Base-by-base conservation (phyloP, 192 early-diverging fungal species). In the Irineochytrium annulatum region DNA sequence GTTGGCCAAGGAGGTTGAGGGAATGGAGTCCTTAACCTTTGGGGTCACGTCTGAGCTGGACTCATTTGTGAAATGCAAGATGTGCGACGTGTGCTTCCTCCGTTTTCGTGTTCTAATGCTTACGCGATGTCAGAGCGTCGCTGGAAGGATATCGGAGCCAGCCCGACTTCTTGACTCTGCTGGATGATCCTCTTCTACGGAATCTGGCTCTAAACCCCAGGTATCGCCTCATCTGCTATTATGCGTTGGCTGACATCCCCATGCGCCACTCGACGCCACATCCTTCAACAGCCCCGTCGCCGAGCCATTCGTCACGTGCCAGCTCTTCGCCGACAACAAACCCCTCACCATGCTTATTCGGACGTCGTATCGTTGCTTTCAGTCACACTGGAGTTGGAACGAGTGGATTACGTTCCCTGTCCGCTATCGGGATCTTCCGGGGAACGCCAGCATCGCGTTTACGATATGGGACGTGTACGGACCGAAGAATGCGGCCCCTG, bases 371-470 rank as follows among this genome's bases (percentile, higher is more conserved):
- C 85, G 82, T 34, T 57, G 79, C 11, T 88, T 91, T 63, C 58
- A 70, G 20, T 71, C 68, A 46, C 74, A 86, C n/a, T 22, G 19
- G 62, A 89, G 86, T 26, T 96, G 92, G 92, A 87, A 93, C 70
- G 93, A 98, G 77, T 96, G 95, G 93, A 68, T 98, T 11, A 72
- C 77, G 17, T 77, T 98, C 29, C 95, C 95, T 3, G 74, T 94
- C 51, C 89, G 87, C 65, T 94, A 91, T 73, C 70, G 82, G 4
- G 93, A 96, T 65, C 69, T 98, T 27, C 89, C 93, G 0, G 60
- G 81, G 6, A 77, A 79, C 28, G 76, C 92, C 0, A 81, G 86
- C 52, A 68, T 93, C 28, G 73, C 72, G 19, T 77, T 96, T 39
- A 88, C 82, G 2, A 78, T 95, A 11, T 95, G 90, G 91, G 86